Base-by-base conservation (phyloP, 768 basidiomycete genomes). In the Rhizopogon salebrosus region DNA sequence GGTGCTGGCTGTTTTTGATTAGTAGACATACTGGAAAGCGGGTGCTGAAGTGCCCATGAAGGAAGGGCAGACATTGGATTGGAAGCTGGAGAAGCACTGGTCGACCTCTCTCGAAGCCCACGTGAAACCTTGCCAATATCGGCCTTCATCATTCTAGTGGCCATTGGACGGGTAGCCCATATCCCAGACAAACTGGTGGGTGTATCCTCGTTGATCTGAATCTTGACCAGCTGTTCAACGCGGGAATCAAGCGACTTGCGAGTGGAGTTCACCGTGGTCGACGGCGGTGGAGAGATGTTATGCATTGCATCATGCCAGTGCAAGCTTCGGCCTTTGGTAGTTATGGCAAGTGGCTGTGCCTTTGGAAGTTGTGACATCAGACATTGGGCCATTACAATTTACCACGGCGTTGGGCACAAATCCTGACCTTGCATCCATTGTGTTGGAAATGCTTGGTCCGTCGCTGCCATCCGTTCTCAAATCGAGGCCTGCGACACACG, bases 381-480 rank as follows among this genome's bases (percentile, higher is more conserved):
- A n/a, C n/a, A n/a, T n/a, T n/a, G n/a, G n/a, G n/a, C n/a, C n/a
- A n/a, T n/a, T n/a, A n/a, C n/a, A n/a, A n/a, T n/a, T n/a, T n/a
- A n/a, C n/a, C n/a, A n/a, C n/a, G n/a, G n/a, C n/a, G n/a, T n/a
- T n/a, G n/a, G n/a, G n/a, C n/a, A n/a, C n/a, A n/a, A n/a, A n/a
- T n/a, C n/a, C n/a, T n/a, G n/a, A n/a, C n/a, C n/a, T n/a, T n/a
- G n/a, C n/a, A 10, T 31, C 31, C 3, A 34, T 11, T 34, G 31
- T 34, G 40, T 9, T 41, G 40, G 13, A 16, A 53, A 62, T 66
- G 41, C 43, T 53, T 3, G 62, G 64, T 41, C 68, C 66, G 35
- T 64, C 64, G 39, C 57, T 70, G 34, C 66, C 68, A 1, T 70
- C 67, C 6, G 66, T 70, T 2, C 68, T 68, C 59, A 70, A 61